phyloP scores from a whole-genome alignment of 2,329 filamentous ascomycete species.

The Verticillium zaregamsianum region DNA sequence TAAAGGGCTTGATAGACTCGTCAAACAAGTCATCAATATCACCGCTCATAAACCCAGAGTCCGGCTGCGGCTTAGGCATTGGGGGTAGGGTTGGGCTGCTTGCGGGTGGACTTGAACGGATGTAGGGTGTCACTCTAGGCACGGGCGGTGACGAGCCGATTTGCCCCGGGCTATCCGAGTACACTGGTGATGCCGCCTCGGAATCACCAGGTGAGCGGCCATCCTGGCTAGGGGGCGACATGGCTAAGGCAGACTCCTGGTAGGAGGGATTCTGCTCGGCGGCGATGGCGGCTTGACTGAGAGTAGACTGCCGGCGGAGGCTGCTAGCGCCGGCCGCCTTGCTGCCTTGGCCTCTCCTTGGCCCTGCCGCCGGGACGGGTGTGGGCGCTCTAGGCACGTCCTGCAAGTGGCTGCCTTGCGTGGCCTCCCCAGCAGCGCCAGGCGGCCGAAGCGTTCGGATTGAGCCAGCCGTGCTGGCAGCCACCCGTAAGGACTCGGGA shows the following conservation, averaged over 20 bases:
- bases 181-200: constrained; percentile 43
- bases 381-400: constrained; percentile 74
- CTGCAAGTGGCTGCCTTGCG: constrained; percentile 53
- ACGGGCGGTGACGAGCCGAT: constrained; percentile 90
- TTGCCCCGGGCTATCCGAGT: constrained; percentile 67
- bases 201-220: constrained; percentile 51
- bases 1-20: constrained; percentile 40
- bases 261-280: constrained; percentile 28
- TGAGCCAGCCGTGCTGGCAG: constrained; percentile 84
- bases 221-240: constrained; percentile 43
- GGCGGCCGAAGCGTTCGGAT: constrained; percentile 79
- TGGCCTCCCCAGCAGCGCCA: constrained; percentile 41
- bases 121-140: constrained; percentile 55
- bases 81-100: constrained; percentile 76
- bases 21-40: constrained; percentile 66
- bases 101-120: constrained; percentile 58
- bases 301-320: constrained; percentile 57
- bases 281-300: constrained; percentile 35
- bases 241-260: constrained; percentile 41
- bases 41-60: constrained; percentile 86
- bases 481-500: constrained; percentile 79
- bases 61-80: constrained; percentile 57
- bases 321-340: constrained; percentile 39
- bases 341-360: constrained; percentile 19
- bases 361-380: constrained; percentile 56